Percentiles rank a stretch among this genome's conserved stretches.
These are phyloP conservation scores for Yarrowia porcina DNA, from an alignment of 805 yeast species.

Conservation along the genomic window DNA sequence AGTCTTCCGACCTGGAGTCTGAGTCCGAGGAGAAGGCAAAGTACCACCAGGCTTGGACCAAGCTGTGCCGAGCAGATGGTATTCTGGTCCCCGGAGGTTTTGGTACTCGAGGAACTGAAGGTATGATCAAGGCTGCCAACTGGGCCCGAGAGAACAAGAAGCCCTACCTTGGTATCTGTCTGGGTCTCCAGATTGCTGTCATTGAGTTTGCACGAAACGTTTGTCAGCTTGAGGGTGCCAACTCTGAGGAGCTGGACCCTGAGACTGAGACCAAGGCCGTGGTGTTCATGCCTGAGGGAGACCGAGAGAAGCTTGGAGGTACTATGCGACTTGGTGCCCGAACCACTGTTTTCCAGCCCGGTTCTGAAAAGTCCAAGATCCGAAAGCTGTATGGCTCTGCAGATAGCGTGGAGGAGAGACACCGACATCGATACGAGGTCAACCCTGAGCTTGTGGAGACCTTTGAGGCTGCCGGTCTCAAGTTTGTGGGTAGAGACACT, in stretches of 20 bases:
- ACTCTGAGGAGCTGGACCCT: constrained; percentile 76
- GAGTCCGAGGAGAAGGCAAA: constrained; percentile 62
- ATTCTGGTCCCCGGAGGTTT: constrained; percentile 98
- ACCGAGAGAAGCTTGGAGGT: constrained; percentile 93
- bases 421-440: constrained; percentile 97
- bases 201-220: constrained; percentile 87
- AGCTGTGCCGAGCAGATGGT: constrained; percentile 91
- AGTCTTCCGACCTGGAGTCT: constrained; percentile 82
- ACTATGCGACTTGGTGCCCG: constrained; percentile 98
- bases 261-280: constrained; percentile 69
- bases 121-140: constrained; percentile 94
- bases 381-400: constrained; percentile 75
- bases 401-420: constrained; percentile 79
- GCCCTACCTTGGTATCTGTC: constrained; percentile 95
- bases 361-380: constrained; percentile 64
- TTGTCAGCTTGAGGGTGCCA: constrained; percentile 62
- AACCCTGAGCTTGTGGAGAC: constrained; percentile 74
- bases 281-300: constrained; percentile 98
- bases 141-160: constrained; percentile 96
- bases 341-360: constrained; percentile 73
- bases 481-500: constrained; percentile 93
- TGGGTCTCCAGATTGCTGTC: constrained; percentile 95
- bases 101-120: constrained; percentile 96
- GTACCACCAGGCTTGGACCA: constrained; percentile 95
- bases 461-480: constrained; percentile 75